These are phyloP conservation scores for Plasmodium knowlesi DNA, from an alignment of 169 alveolate genomes.

Conservation along the genomic window DNA sequence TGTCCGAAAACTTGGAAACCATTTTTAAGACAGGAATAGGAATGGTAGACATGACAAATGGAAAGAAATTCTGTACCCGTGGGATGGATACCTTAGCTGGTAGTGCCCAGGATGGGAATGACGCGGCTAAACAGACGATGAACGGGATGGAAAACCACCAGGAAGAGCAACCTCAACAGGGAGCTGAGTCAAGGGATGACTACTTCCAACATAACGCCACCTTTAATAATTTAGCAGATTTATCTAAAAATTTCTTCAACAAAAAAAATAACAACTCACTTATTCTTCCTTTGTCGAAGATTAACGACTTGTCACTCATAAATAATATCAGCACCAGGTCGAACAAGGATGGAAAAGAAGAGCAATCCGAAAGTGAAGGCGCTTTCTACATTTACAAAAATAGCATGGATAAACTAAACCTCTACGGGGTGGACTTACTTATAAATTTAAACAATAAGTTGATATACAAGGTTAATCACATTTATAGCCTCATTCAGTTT, in stretches of 20 bases:
- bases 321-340: slow-evolving; percentile 42
- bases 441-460: slow-evolving; percentile 35
- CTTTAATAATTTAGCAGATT: slow-evolving; percentile 1
- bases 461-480: slow-evolving; percentile 33
- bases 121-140: not conserved
- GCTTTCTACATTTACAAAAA: slow-evolving; percentile 50
- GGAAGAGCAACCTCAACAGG: not conserved
- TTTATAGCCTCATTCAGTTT: slow-evolving; percentile 50
- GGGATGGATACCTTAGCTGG: not conserved
- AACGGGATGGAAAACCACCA: not conserved
- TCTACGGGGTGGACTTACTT: slow-evolving; percentile 45
- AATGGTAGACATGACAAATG: not conserved
- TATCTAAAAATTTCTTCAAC: slow-evolving; percentile 1
- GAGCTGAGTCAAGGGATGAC: not conserved
- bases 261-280: slow-evolving; percentile 15
- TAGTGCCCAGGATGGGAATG: not conserved
- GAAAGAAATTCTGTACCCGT: not conserved
- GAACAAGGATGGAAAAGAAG: slow-evolving; percentile 12
- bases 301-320: slow-evolving; percentile 51
- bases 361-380: slow-evolving; percentile 11
- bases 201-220: not conserved
- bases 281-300: slow-evolving; percentile 30
- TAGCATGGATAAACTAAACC: slow-evolving; percentile 28
- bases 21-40: slow-evolving; percentile 40
- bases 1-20: slow-evolving; percentile 49